Evolutionary conservation across 1,139 yeast species (phyloP), one percentile per base, ranked within the genome.

Genomic region (Entelexis paramagnoliae): DNA sequence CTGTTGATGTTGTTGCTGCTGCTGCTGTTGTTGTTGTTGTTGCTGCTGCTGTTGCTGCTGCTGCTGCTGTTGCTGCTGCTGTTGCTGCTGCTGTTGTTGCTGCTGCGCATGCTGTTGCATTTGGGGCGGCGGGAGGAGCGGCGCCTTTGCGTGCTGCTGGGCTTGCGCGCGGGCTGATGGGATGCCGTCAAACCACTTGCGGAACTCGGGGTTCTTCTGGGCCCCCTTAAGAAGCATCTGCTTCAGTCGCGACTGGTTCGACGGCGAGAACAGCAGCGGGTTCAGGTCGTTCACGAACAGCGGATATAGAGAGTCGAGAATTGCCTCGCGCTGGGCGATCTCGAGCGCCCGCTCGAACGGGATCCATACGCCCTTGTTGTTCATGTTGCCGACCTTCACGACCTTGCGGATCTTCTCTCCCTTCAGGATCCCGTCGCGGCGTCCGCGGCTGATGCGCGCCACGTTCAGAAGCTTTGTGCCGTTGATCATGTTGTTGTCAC

Each of bases 391-490:
- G 10, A 71, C 70, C 57, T 75, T 75, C 17, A 77, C 75, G 0
- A 77, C 80, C 24, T 61, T 65, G 35, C 76, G 67, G 4, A 63
- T 61, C 55, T 68, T 71, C 56, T 77, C 81, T 3, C 74, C 65
- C 56, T 77, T 77, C 44, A 77, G 68, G 24, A 77, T 74, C 10
- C 81, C 80, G 59, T 77, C 81, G 50, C 81, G 63, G 50, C 79
- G 66, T 3, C 81, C 81, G 54, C 81, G 64, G 2, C 80, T 73
- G 77, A 77, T 76, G 39, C 77, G 77, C 2, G 78, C 75, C 10
- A 76, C 80, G 57, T 77, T 77, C 48, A 77, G 66, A 20, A 77
- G 67, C 58, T 77, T 77, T 9, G 81, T 77, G 0, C 80, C 81
- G 58, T 77, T 77, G 43, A 77, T 68, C 65, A 69, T 77, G 58